Evolutionary conservation across 106 monocot species (phyloP).

Genomic region (Dendrobium nobile): DNA sequence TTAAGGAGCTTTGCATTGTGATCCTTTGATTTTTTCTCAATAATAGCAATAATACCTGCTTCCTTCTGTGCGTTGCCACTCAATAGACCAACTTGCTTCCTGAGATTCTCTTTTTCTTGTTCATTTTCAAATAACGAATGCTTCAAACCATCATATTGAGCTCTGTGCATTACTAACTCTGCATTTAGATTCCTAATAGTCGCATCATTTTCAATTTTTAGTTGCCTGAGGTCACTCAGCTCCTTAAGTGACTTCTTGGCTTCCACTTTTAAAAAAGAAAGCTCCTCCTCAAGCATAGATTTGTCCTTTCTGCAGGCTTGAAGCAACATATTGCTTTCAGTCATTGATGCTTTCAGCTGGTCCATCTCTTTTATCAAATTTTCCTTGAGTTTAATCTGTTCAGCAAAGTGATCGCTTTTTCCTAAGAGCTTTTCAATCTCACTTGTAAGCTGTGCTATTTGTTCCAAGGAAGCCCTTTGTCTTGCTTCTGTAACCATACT

Average conservation of each 20-base stretch:
- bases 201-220: conserved; percentile 40
- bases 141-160: conserved; percentile 36
- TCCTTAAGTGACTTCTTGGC: conserved; percentile 29
- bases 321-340: conserved; percentile 25
- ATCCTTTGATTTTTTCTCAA: conserved; percentile 29
- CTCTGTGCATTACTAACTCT: conserved; percentile 29
- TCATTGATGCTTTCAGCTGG: conserved; percentile 10
- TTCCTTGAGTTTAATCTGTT: conserved; percentile 32
- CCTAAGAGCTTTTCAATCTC: conserved; percentile 34
- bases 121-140: conserved; percentile 31
- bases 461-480: conserved; percentile 39
- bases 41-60: conserved; percentile 18
- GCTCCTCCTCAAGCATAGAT: conserved; percentile 26
- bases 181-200: conserved; percentile 25
- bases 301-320: conserved; percentile 27
- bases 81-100: conserved; percentile 23
- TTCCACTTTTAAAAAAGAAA: conserved; percentile 34
- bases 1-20: conserved; percentile 11
- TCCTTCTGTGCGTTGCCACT: conserved; percentile 20
- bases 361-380: conserved; percentile 30
- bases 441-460: conserved; percentile 36
- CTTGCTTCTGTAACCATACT: conserved; percentile 38
- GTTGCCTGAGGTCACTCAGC: conserved; percentile 16
- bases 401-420: conserved; percentile 37
- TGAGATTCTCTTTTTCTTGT: conserved; percentile 43